These are phyloP conservation scores for Serendipita indica DNA, from an alignment of 768 basidiomycete genomes.

Conservation along the genomic window DNA sequence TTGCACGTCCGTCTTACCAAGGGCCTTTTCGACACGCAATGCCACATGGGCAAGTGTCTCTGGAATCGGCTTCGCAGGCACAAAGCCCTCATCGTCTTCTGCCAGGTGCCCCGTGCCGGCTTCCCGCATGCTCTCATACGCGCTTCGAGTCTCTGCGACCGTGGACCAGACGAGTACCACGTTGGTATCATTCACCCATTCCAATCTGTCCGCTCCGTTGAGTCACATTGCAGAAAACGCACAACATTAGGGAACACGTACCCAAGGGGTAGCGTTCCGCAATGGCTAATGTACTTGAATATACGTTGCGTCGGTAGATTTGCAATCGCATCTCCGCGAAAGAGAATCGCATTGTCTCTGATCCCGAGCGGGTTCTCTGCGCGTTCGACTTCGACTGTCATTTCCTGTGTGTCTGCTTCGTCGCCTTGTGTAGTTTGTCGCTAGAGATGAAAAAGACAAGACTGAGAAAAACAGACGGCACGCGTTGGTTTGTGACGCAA, in stretches of 20 bases:
- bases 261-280: slow-evolving; percentile 48
- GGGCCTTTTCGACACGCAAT: slow-evolving; percentile 53
- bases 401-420: not conserved
- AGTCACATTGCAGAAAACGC: not conserved
- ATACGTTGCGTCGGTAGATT: slow-evolving; percentile 61
- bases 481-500: no score
- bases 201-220: no score
- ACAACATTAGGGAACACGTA: no score
- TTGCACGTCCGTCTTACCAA: slow-evolving; percentile 55
- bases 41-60: slow-evolving; percentile 66
- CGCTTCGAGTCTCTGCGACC: slow-evolving; percentile 32
- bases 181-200: slow-evolving; percentile 77
- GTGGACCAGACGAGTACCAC: slow-evolving; percentile 64
- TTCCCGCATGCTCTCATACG: slow-evolving; percentile 26
- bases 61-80: slow-evolving; percentile 56
- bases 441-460: no score
- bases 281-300: slow-evolving; percentile 71
- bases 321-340: slow-evolving; percentile 59
- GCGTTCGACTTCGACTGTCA: not conserved
- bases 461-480: no score
- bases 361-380: not conserved
- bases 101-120: slow-evolving; percentile 34
- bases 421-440: not conserved
- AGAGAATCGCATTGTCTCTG: slow-evolving; percentile 43
- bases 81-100: slow-evolving; percentile 32